These are phyloP conservation scores for Abrus precatorius DNA, from an alignment of 306 rosid species.

Conservation along the genomic window DNA sequence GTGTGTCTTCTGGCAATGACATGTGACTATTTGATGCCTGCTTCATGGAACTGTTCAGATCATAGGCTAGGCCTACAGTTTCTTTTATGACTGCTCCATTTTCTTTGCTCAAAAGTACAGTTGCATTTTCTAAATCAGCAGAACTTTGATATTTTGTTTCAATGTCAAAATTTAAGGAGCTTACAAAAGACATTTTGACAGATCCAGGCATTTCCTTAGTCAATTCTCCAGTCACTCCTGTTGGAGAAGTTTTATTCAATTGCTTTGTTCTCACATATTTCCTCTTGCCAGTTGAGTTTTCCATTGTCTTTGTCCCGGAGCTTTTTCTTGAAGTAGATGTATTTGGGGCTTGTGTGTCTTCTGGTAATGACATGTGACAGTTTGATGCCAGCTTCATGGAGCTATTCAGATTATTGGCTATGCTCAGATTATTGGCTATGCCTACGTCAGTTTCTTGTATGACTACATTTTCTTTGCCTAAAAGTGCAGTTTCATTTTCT, in stretches of 20 bases:
- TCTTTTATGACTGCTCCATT: conserved; percentile 39
- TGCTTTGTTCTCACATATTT: conserved; percentile 23
- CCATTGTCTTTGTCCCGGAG: conserved; percentile 20
- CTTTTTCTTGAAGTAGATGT: conserved; percentile 24
- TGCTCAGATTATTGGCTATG: neutral
- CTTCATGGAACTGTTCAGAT: conserved; percentile 34
- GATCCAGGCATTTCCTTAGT: conserved; percentile 40
- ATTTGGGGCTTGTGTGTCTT: conserved; percentile 43
- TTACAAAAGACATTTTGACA: conserved; percentile 57
- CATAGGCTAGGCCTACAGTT: conserved; percentile 36
- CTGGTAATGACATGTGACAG: conserved; percentile 41
- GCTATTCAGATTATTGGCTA: conserved; percentile 32
- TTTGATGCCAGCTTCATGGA: conserved; percentile 43
- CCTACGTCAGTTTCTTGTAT: conserved; percentile 31
- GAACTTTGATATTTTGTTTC: conserved; percentile 47
- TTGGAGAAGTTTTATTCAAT: conserved; percentile 44
- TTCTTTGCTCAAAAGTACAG: conserved; percentile 42
- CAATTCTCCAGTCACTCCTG: conserved; percentile 44
- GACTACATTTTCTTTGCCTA: conserved; percentile 42
- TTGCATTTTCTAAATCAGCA: conserved; percentile 17
- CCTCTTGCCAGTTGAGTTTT: conserved; percentile 41
- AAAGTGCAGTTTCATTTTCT: conserved; percentile 30
- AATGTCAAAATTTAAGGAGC: conserved; percentile 36
- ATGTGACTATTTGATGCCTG: conserved; percentile 42
- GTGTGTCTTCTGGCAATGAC: conserved; percentile 42